Evolutionary conservation across 2,329 filamentous ascomycete genomes (phyloP), one percentile per base, ranked within the genome.

Genomic region (Aspergillus sp.): DNA sequence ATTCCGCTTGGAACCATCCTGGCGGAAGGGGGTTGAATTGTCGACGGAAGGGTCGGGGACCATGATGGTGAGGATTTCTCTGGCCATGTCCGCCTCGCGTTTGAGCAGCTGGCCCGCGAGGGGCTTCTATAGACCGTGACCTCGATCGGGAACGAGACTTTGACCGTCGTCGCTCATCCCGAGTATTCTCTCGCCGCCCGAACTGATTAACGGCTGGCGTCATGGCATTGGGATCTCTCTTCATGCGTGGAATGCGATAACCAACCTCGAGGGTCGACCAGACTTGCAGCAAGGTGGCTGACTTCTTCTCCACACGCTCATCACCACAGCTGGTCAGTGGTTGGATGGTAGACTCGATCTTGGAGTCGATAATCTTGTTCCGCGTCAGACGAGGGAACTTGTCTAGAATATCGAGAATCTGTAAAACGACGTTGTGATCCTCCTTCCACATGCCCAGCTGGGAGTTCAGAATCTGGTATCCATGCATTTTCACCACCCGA

Each of bases 291-390:
- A 99, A 81, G 49, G 85, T 83, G 57, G 84, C 84, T 5, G 94
- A 87, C 70, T 89, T 89, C 19, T 85, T 83, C 25, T 88, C 84
- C 19, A 99, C 91, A 61, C 90, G 84, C 63, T 91, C 87, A 70
- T 97, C 89, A 8, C 88, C 86, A 17, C 87, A 90, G 12, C 78
- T 78, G 1, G 83, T 85, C 55, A 98, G 80, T 3, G 84, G 84
- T 69, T 91, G 82, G 45, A 99, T 85, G 0, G 90, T 89, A 2
- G 88, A 84, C 74, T 98, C 95, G 63, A 99, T 97, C 70, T 96
- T 96, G 8, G 95, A 96, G 70, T 97, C 93, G 66, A 91, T 89
- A 60, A 99, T 97, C 78, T 99, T 99, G 82, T 99, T 99, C 61
- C 92, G 89, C 19, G 95, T 98, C 53, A 98, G 82, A 9, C 94